Evolutionary conservation across 2,329 filamentous ascomycete genomes (phyloP).

Genomic region (Fusarium torulosum): DNA sequence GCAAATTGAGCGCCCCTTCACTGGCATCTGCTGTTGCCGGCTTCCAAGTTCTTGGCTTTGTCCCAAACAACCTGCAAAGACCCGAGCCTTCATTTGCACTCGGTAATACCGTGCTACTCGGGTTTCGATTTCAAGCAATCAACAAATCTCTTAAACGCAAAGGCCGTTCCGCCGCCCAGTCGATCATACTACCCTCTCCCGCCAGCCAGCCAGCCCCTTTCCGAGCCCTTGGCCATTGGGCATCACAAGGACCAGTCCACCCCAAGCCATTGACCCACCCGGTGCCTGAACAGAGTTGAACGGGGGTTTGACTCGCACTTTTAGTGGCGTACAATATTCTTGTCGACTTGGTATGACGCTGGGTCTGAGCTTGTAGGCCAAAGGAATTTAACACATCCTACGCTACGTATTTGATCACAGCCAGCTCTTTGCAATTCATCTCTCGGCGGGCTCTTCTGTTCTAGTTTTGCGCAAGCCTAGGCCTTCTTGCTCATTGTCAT

Average conservation of each 20-base stretch:
- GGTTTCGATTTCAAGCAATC: slow-evolving; percentile 6
- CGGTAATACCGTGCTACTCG: slow-evolving; percentile 28
- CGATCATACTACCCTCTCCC: slow-evolving; percentile 40
- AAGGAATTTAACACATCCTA: slow-evolving; percentile 51
- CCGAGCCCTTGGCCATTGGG: slow-evolving; percentile 38
- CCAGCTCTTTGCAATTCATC: slow-evolving; percentile 36
- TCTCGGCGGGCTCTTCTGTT: slow-evolving; percentile 19
- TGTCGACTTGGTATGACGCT: slow-evolving; percentile 50
- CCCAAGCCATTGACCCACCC: slow-evolving; percentile 45
- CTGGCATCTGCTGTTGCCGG: slow-evolving; percentile 33
- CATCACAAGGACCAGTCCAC: slow-evolving; percentile 36
- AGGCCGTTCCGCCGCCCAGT: slow-evolving; percentile 35
- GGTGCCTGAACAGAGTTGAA: slow-evolving; percentile 37
- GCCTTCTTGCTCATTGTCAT: slow-evolving; percentile 16
- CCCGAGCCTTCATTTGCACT: slow-evolving; percentile 27
- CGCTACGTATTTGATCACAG: slow-evolving; percentile 42
- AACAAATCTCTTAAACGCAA: slow-evolving; percentile 9
- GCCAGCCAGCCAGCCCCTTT: slow-evolving; percentile 46
- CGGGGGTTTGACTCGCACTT: slow-evolving; percentile 40
- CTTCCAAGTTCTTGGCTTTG: slow-evolving; percentile 17
- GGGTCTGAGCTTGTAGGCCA: slow-evolving; percentile 47
- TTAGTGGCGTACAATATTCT: slow-evolving; percentile 42
- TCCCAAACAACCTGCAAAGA: slow-evolving; percentile 23
- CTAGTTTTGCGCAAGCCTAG: slow-evolving; percentile 16
- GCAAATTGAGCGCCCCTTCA: slow-evolving; percentile 37